A percentile compares a stretch with the other conserved stretches of the same genome.
These are phyloP conservation scores for Thermothelomyces thermophilus DNA, from an alignment of 2,329 filamentous ascomycete genomes.

Conservation along the genomic window DNA sequence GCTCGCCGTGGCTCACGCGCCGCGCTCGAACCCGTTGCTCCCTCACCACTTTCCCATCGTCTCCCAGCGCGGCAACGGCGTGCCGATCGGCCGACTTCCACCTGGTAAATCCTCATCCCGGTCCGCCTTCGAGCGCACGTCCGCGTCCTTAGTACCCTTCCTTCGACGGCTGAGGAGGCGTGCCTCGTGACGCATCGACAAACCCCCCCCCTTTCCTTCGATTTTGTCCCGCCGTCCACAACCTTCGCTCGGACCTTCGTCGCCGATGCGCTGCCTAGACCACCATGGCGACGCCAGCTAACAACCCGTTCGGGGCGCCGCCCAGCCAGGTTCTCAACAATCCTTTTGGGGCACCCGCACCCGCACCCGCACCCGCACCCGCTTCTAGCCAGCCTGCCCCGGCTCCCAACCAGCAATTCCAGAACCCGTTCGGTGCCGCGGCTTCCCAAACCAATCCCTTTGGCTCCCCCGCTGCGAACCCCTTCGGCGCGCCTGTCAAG, in stretches of 20 bases:
- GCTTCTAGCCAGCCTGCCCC: neutral
- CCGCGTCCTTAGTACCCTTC: neutral
- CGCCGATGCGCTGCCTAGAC: constrained; percentile 18
- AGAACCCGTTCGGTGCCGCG: neutral
- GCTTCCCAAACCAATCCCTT: constrained; percentile 3
- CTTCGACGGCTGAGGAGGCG: neutral
- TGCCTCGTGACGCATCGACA: neutral
- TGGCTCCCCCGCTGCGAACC: neutral
- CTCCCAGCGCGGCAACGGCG: neutral
- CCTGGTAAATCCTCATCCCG: constrained; percentile 11
- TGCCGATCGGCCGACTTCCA: neutral
- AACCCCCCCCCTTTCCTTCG: neutral
- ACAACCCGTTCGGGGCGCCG: constrained; percentile 26
- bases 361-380: too few species aligned
- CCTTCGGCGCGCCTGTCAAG: constrained; percentile 4
- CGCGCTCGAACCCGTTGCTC: neutral
- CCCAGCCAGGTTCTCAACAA: constrained; percentile 10
- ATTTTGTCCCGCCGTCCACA: constrained; percentile 1
- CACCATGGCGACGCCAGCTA: constrained; percentile 23
- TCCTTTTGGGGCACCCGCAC: constrained; percentile 7
- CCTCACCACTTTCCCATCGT: neutral
- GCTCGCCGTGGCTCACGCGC: constrained; percentile 1
- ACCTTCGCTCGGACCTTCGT: constrained; percentile 3
- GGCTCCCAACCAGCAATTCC: neutral
- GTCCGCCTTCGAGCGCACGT: neutral